Percentiles rank a stretch among this genome's conserved stretches.
phyloP scores from a whole-genome alignment of 768 basidiomycete genomes.

The Hypsizygus marmoreus region DNA sequence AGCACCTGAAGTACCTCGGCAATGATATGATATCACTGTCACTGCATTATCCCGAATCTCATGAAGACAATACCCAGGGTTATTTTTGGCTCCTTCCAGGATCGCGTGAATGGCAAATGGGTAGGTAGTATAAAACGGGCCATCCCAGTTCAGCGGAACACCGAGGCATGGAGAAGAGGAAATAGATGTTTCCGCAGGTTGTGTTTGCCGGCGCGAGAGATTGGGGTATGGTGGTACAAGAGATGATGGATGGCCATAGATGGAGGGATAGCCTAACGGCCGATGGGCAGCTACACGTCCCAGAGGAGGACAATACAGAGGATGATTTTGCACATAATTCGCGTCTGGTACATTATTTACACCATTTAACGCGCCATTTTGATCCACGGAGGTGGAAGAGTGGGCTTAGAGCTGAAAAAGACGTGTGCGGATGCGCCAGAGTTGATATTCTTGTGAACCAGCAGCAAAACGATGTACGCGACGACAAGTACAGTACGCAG shows the following conservation, averaged over 20 bases:
- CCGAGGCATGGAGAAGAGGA: not conserved
- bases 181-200: not conserved
- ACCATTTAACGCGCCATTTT: too few relatives aligned
- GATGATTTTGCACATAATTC: not conserved
- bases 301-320: not conserved
- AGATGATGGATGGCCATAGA: not conserved
- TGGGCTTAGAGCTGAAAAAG: too few relatives aligned
- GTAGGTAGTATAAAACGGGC: not conserved
- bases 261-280: not conserved
- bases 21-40: not conserved
- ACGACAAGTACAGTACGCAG: too few relatives aligned
- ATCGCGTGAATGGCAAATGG: not conserved
- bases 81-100: not conserved
- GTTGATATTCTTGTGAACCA: too few relatives aligned
- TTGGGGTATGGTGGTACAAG: not conserved
- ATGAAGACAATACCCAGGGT: not conserved
- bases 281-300: not conserved
- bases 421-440: too few relatives aligned
- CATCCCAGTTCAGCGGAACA: not conserved
- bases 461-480: too few relatives aligned
- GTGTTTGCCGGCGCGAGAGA: not conserved
- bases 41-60: not conserved
- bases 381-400: too few relatives aligned
- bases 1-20: not conserved
- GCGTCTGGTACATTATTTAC: constrained; percentile 1